A percentile compares a stretch with the other conserved stretches of the same genome.
Evolutionary conservation across 2,329 filamentous ascomycete genomes (phyloP).

Genomic region (Penicillium sp.): DNA sequence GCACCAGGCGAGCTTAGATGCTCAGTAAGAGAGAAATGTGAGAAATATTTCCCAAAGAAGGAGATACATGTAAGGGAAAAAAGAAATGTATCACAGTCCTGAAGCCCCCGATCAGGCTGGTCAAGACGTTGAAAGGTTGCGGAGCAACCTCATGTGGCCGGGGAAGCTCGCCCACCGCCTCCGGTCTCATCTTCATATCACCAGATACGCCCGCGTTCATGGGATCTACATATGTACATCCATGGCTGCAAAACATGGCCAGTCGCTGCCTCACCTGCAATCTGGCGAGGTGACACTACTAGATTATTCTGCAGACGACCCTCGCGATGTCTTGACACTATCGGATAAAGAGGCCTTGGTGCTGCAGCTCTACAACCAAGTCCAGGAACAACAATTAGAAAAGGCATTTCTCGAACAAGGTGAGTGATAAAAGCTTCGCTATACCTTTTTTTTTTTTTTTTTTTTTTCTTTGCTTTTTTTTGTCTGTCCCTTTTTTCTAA

Average conservation of each 20-base stretch:
- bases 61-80: slow-evolving; percentile 7
- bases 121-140: slow-evolving; percentile 2
- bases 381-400: slow-evolving; percentile 64
- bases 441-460: background rate
- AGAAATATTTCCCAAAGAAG: slow-evolving; percentile 13
- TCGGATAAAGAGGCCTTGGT: slow-evolving; percentile 59
- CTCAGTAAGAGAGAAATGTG: slow-evolving; percentile 18
- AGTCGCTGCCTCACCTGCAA: slow-evolving; percentile 27
- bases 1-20: slow-evolving; percentile 25
- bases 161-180: slow-evolving; percentile 17
- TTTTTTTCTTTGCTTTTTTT: background rate
- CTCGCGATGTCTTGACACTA: slow-evolving; percentile 47
- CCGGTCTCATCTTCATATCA: slow-evolving; percentile 20
- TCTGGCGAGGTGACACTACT: slow-evolving; percentile 30
- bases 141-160: slow-evolving; percentile 2
- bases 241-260: slow-evolving; percentile 31
- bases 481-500: background rate
- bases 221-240: slow-evolving; percentile 22
- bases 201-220: slow-evolving; percentile 24
- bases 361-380: slow-evolving; percentile 60
- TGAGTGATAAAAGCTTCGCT: slow-evolving; percentile 14
- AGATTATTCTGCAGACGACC: slow-evolving; percentile 38
- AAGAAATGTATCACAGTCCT: slow-evolving; percentile 1
- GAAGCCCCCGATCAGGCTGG: slow-evolving; percentile 13
- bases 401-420: slow-evolving; percentile 54